These are phyloP conservation scores for Chaetomium globosum DNA, from an alignment of 2,329 filamentous ascomycete genomes.

Conservation along the genomic window DNA sequence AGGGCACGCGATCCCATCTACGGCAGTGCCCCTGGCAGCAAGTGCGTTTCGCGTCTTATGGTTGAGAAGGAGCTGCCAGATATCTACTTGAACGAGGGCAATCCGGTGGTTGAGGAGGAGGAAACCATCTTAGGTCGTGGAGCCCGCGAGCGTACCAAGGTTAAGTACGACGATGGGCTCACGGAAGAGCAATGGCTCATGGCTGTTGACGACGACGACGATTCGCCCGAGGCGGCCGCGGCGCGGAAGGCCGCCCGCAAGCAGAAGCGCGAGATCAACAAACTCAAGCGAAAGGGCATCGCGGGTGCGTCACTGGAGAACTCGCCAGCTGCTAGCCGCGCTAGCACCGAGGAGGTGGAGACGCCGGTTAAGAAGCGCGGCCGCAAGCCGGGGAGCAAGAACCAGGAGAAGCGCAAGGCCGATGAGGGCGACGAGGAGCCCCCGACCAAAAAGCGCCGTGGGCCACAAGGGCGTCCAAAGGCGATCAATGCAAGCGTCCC, in stretches of 20 bases:
- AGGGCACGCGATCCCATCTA: constrained; percentile 68
- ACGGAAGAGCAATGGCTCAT: constrained; percentile 99
- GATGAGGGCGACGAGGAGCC: constrained; percentile 76
- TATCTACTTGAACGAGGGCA: constrained; percentile 87
- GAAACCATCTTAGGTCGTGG: constrained; percentile 80
- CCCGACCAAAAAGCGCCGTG: constrained; percentile 75
- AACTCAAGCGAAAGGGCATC: constrained; percentile 59
- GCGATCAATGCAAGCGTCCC: constrained; percentile 48
- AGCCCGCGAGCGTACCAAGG: constrained; percentile 89
- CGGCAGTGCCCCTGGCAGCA: constrained; percentile 65
- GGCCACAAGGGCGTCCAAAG: constrained; percentile 70
- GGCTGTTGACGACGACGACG: constrained; percentile 95
- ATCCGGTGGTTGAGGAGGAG: constrained; percentile 77
- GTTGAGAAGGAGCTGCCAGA: constrained; percentile 86
- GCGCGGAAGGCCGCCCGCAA: constrained; percentile 85
- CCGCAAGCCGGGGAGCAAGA: constrained; percentile 73
- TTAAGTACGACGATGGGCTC: constrained; percentile 94
- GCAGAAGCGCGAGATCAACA: constrained; percentile 76
- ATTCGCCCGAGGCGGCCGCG: constrained; percentile 89
- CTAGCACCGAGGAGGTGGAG: constrained; percentile 79
- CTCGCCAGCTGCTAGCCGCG: constrained; percentile 77
- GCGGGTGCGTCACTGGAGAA: constrained; percentile 54
- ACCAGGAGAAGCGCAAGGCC: constrained; percentile 82
- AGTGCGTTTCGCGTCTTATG: constrained; percentile 76
- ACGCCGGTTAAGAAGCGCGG: constrained; percentile 78